Base-by-base conservation (phyloP, 768 basidiomycete species). In the Suillus americanus region DNA sequence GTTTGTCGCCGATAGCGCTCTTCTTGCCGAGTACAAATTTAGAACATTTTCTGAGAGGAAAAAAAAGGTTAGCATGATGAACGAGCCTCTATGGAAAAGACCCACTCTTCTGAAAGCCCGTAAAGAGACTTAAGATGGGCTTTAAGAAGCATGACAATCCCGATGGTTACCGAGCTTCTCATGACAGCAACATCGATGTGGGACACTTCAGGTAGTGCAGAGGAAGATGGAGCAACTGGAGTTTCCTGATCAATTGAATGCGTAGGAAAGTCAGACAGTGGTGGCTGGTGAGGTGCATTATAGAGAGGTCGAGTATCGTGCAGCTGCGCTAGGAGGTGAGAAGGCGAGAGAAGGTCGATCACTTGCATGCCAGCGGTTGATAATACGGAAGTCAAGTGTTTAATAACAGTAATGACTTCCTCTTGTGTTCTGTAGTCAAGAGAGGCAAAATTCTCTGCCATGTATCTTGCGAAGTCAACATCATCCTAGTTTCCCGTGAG, bases 401-500 rank as follows among this genome's bases (percentile, higher is more conserved):
- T 91, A 72, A 97, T 86, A 28, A 98, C 89, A 5, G 91, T 88
- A 61, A 98, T 79, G 5, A 90, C 89, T 77, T 99, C 97, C 75
- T 99, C 97, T 70, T 91, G 89, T 0, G 94, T 93, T 79, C 95
- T 98, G 81, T 96, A 99, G 40, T 99, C 95, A 65, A 99, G 86
- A 0, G 90, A 81, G 1, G 95, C 85, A 64, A 99, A 90, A 71
- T 98, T 98, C 74, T 99, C 97, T 0, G 94, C 90, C 86, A 98
- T 92, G 78, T 95, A 99, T 62, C 95, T 89, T 5, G 84, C 84
- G 72, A 98, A 94, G 57, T 90, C 87, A 61, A 96, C 82, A 70
- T 97, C 92, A 66, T 91, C 86, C 90, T 95, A 67, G 41, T 16
- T 37, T 30, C 23, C 23, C 37, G 25, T 51, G 16, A 57, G 63